phyloP scores from a whole-genome alignment of 257 asterid genomes.

The Pogostemon cablin region DNA sequence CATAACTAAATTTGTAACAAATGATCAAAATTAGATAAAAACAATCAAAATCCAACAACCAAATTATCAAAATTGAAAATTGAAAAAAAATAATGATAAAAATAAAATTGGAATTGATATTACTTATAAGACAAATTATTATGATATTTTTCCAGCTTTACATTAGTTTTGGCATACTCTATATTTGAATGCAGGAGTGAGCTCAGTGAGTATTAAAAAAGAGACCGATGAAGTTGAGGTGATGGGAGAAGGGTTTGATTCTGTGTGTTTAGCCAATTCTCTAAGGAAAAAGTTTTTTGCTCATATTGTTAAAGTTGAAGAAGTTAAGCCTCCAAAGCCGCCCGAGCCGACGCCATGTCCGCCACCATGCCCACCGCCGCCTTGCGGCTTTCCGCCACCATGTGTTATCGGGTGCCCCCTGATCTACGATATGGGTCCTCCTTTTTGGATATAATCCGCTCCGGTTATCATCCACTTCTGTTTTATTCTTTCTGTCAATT shows the following conservation, averaged over 20 bases:
- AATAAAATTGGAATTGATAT: too few relatives aligned
- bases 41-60: too few relatives aligned
- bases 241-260: constrained; percentile 46
- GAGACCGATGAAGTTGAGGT: constrained; percentile 36
- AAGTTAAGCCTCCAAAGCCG: constrained; percentile 18
- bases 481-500: too few relatives aligned
- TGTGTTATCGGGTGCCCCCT: background rate
- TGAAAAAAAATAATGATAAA: too few relatives aligned
- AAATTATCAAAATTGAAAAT: too few relatives aligned
- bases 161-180: too few relatives aligned
- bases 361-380: background rate
- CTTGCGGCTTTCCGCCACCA: background rate
- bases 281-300: constrained; percentile 43
- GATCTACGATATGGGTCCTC: constrained; percentile 6
- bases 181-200: constrained; percentile 35
- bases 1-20: too few relatives aligned
- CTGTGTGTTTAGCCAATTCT: constrained; percentile 37
- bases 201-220: constrained; percentile 29
- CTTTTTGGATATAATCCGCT: constrained; percentile 23
- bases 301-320: constrained; percentile 24
- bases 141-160: too few relatives aligned
- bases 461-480: too few relatives aligned
- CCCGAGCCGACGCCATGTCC: background rate
- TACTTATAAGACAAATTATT: too few relatives aligned
- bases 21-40: too few relatives aligned